Conservation (phyloP, 2,329 filamentous ascomycete genomes). For the Alternaria sp. region DNA sequence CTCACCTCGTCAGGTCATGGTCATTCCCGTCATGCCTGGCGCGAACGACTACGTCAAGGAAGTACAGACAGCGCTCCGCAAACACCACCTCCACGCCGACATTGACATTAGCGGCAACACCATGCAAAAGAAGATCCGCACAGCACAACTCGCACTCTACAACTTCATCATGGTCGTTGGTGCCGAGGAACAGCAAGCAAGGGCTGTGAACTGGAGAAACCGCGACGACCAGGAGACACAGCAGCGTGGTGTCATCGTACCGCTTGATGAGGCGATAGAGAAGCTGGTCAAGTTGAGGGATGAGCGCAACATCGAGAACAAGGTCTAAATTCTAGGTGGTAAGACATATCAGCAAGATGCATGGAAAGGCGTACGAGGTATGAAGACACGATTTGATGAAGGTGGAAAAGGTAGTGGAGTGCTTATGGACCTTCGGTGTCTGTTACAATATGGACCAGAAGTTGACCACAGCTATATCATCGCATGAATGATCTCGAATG, state of each 20-base stretch:
- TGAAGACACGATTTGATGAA: conserved; percentile 12
- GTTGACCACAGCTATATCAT: not conserved
- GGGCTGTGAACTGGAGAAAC: conserved; percentile 69
- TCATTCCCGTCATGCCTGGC: conserved; percentile 77
- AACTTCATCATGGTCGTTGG: conserved; percentile 81
- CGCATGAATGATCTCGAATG: not conserved
- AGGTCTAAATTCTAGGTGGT: conserved; percentile 13
- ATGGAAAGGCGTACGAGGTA: conserved; percentile 9
- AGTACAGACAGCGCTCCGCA: conserved; percentile 71
- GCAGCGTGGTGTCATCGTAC: conserved; percentile 66
- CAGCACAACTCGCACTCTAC: conserved; percentile 79
- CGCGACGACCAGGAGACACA: conserved; percentile 68
- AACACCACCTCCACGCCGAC: conserved; percentile 72
- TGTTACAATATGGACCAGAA: not conserved
- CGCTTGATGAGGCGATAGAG: conserved; percentile 64
- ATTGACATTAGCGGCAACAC: conserved; percentile 78
- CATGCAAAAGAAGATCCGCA: conserved; percentile 88
- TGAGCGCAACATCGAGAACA: conserved; percentile 49
- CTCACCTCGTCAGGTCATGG: conserved; percentile 79
- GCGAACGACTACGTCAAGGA: conserved; percentile 76
- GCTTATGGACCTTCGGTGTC: not conserved
- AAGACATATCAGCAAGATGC: not conserved
- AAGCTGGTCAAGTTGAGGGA: conserved; percentile 59
- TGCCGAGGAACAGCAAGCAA: conserved; percentile 64
- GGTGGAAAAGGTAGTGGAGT: not conserved